Base-by-base conservation (phyloP, 768 basidiomycete genomes). In the Lactifluus echinatus region DNA sequence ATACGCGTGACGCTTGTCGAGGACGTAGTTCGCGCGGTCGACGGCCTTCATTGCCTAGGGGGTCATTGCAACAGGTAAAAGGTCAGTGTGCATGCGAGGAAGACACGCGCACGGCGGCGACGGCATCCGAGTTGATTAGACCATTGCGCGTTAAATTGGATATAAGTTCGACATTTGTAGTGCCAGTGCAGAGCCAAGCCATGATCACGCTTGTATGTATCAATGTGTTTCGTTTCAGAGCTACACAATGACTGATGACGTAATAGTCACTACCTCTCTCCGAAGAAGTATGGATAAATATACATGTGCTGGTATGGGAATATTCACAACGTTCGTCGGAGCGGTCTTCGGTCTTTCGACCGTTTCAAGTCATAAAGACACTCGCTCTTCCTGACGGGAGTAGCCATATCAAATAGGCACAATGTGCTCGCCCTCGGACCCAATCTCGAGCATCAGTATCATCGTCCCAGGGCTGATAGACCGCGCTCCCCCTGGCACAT, bases 101-200 rank as follows among this genome's bases (percentile, higher is more conserved):
- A 49, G 19, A 5, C 34, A 40, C 24, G 65, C 80, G 57, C 61
- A 89, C 89, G 58, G 76, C 70, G 10, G 74, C 70, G 14, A 89
- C 81, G 11, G 70, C 65, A 2, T 82, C 76, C 3, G 82, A 80
- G 21, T 71, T 71, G 47, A 89, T 75, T 36, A 90, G 81, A 2
- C 75, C 76, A 48, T 74, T 70, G 36, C 63, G 69, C 4, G 67
- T 63, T 73, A 96, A 72, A 69, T 91, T 92, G 23, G 73, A 63
- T 56, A 96, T 75, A 44, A 96, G 82, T 62, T 90, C 86, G 17
- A 70, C 64, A 65, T 92, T 94, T 3, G 81, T 80, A 10, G 66
- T 70, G 23, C 91, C 92, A 40, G 73, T 79, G 67, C 85, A 87
- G 29, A 78, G 76, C 92, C 91, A 93, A 37, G 91, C 91, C 91